Evolutionary conservation across 805 yeast genomes (phyloP).

Genomic region (Metschnikowia lachancei): DNA sequence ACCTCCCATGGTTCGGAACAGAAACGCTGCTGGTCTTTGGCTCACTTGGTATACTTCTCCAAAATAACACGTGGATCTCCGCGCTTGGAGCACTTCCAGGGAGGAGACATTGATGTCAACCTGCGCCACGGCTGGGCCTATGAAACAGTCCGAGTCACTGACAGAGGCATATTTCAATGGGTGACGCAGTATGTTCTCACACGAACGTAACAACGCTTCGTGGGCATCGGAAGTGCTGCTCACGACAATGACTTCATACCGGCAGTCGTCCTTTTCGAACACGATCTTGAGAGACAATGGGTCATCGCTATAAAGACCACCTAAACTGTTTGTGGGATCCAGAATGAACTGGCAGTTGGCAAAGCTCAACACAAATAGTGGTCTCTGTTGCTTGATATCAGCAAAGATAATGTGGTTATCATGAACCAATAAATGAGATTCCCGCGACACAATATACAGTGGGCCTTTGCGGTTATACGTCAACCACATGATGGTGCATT

Average conservation of each 20-base stretch:
- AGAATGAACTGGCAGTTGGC: constrained; percentile 5
- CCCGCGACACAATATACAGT: constrained; percentile 5
- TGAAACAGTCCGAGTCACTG: constrained; percentile 10
- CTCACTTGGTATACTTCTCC: constrained; percentile 1
- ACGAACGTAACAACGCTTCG: constrained; percentile 5
- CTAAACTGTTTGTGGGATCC: constrained; percentile 2
- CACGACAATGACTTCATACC: constrained; percentile 13
- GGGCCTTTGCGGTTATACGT: constrained; percentile 4
- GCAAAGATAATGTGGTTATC: constrained; percentile 10
- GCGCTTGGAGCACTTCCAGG: background rate
- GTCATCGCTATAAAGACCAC: constrained; percentile 9
- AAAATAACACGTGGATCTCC: constrained; percentile 9
- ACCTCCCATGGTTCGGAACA: background rate
- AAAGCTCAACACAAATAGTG: constrained; percentile 9
- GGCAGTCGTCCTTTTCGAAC: constrained; percentile 8
- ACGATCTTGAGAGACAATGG: constrained; percentile 4
- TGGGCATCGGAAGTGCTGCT: background rate
- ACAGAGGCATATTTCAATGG: background rate
- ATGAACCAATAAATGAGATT: constrained; percentile 6
- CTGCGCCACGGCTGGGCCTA: constrained; percentile 9
- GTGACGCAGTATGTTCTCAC: constrained; percentile 1
- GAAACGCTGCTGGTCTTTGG: background rate
- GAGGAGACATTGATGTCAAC: constrained; percentile 7
- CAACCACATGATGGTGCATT: constrained; percentile 8
- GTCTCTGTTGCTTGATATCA: constrained; percentile 1